Base-by-base conservation (phyloP, 2,329 filamentous ascomycete genomes). In the Drechslerella coelobrocha region DNA sequence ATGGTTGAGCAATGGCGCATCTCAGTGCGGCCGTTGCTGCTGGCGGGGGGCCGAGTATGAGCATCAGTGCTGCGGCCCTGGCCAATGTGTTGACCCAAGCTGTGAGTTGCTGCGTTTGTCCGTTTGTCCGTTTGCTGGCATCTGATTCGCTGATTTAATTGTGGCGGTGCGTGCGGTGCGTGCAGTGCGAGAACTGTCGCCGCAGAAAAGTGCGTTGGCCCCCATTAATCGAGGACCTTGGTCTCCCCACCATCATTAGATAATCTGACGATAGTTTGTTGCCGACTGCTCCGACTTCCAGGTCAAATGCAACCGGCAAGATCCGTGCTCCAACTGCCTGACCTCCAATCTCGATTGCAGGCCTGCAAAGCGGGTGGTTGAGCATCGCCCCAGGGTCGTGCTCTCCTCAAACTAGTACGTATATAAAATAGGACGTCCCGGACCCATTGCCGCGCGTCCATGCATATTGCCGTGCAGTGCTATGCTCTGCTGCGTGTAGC, bases 271-370 rank as follows among this genome's bases (percentile, higher is more conserved):
- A 43, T 61, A 27, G 29, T 14, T 12, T 10, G 43, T 10, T 26
- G 53, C 39, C 48, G 66, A 63, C 55, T 43, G 41, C 41, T 21
- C 41, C 41, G 41, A 45, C 41, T n/a, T 17, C n/a, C 41, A 71
- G 66, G 66, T 71, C 39, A 71, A 71, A 59, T 71, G 66, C 31
- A 71, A 71, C 48, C 59, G 66, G 24, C 66, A 63, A 56, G 66
- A 71, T 59, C 66, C 66, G 45, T 71, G 66, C 48, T 71, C 66
- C 26, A 71, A 71, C 43, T 71, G 66, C 53, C 45, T 60, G 39
- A 71, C 66, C 52, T 71, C 66, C 27, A 71, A 71, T 47, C 48
- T 71, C 37, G 59, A 71, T n/a, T 71, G 66, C 50, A 29, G 66
- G 17, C 66, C 66, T 26, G 66, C 66, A n/a, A 71, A 71, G 41